Percentiles rank a stretch among this genome's conserved stretches.
Conservation (phyloP, 73 alveolate species). For the Tetrahymena malaccensis region DNA sequence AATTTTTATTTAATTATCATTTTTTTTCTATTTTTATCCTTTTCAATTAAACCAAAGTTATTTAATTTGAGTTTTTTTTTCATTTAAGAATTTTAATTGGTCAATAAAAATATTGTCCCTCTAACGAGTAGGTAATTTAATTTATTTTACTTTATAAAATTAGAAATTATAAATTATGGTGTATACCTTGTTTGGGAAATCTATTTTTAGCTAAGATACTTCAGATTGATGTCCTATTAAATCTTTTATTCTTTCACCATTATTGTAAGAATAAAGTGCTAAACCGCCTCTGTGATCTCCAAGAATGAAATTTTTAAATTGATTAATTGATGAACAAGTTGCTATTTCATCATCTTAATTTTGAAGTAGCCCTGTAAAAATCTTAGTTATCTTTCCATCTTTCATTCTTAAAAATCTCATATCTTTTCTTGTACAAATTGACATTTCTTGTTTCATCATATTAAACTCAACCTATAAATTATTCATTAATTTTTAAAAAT, state of each 20-base stretch:
- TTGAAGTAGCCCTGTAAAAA: neutral
- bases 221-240: neutral
- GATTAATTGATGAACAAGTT: neutral
- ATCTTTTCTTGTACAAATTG: neutral
- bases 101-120: too few relatives aligned
- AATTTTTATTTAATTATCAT: too few relatives aligned
- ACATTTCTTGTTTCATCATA: neutral
- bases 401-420: neutral
- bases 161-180: neutral
- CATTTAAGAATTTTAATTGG: too few relatives aligned
- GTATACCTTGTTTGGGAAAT: neutral
- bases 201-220: neutral
- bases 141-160: too few relatives aligned
- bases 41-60: too few relatives aligned
- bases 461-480: neutral
- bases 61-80: too few relatives aligned
- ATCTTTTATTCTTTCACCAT: neutral
- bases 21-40: too few relatives aligned
- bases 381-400: neutral
- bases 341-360: neutral
- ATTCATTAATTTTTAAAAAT: neutral
- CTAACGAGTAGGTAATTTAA: too few relatives aligned
- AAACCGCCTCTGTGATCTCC: neutral
- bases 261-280: neutral
- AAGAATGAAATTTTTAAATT: neutral